Percentiles rank a stretch among this genome's conserved stretches.
Conservation (phyloP, 768 basidiomycete species). For the Tubosaeta brunneosetosa region DNA sequence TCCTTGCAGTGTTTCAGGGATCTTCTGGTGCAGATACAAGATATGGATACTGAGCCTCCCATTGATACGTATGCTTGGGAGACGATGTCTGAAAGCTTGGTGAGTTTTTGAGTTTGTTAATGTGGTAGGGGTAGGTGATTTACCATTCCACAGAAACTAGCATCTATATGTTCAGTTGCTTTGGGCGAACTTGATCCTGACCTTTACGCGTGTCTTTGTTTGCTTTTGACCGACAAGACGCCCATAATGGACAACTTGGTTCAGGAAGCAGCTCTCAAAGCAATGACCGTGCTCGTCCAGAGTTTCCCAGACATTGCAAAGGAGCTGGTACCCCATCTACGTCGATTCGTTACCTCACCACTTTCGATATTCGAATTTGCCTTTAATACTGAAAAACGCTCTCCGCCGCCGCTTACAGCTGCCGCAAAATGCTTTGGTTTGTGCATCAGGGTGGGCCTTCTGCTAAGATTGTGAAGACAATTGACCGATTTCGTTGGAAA, state of each 20-base stretch:
- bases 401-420: conserved; percentile 74
- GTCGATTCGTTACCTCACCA: conserved; percentile 85
- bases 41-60: conserved; percentile 75
- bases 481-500: conserved; percentile 26
- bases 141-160: conserved; percentile 60
- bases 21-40: conserved; percentile 72
- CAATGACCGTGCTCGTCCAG: conserved; percentile 77
- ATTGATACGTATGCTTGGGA: conserved; percentile 90
- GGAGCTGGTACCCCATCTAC: conserved; percentile 70
- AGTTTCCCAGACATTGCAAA: conserved; percentile 81
- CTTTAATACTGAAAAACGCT: conserved; percentile 66
- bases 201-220: conserved; percentile 64
- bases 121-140: neutral
- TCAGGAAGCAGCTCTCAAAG: conserved; percentile 86
- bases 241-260: conserved; percentile 80
- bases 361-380: conserved; percentile 85
- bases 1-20: conserved; percentile 77
- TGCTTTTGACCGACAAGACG: conserved; percentile 75
- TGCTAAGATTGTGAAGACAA: neutral
- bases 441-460: conserved; percentile 65
- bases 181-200: conserved; percentile 60
- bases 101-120: conserved; percentile 30
- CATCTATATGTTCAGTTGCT: conserved; percentile 74
- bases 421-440: conserved; percentile 88
- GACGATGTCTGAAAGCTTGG: conserved; percentile 87